Evolutionary conservation across 2,329 filamentous ascomycete genomes (phyloP).

Genomic region (Fusarium acutatum): DNA sequence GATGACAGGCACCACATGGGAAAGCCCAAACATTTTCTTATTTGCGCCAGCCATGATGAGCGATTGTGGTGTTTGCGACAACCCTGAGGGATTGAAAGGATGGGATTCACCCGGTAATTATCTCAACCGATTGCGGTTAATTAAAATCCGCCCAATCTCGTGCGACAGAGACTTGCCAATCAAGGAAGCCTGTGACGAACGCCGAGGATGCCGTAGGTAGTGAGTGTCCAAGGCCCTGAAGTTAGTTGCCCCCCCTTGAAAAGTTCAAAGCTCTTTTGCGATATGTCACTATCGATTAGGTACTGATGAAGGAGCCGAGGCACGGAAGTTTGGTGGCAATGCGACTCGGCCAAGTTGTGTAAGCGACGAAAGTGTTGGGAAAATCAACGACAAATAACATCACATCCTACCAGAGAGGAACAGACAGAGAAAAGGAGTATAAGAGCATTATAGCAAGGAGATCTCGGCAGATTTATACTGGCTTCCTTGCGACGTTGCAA

Average conservation of each 20-base stretch:
- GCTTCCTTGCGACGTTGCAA: not conserved
- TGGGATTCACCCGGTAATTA: not conserved
- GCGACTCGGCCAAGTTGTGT: slow-evolving; percentile 4
- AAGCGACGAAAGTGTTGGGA: slow-evolving; percentile 9
- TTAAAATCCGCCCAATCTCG: not conserved
- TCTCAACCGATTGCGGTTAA: not conserved
- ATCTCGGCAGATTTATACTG: not conserved
- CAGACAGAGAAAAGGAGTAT: not conserved
- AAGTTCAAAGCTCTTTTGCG: not conserved
- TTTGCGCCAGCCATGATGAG: slow-evolving; percentile 46
- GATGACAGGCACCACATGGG: slow-evolving; percentile 50
- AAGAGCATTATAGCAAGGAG: not conserved
- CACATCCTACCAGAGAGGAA: not conserved
- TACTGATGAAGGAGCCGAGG: slow-evolving; percentile 27
- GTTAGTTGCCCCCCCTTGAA: not conserved
- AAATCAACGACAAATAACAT: not conserved
- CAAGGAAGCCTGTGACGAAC: not conserved
- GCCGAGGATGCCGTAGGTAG: slow-evolving; percentile 2
- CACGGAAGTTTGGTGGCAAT: slow-evolving; percentile 25
- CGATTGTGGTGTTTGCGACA: slow-evolving; percentile 11
- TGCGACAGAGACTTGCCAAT: not conserved
- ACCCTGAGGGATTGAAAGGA: not conserved
- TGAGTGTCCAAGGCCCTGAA: not conserved
- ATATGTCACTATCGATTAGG: slow-evolving; percentile 18
- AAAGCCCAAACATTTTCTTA: slow-evolving; percentile 46